Conservation (phyloP, 208 protist genomes). For the Polymyxa betae region DNA sequence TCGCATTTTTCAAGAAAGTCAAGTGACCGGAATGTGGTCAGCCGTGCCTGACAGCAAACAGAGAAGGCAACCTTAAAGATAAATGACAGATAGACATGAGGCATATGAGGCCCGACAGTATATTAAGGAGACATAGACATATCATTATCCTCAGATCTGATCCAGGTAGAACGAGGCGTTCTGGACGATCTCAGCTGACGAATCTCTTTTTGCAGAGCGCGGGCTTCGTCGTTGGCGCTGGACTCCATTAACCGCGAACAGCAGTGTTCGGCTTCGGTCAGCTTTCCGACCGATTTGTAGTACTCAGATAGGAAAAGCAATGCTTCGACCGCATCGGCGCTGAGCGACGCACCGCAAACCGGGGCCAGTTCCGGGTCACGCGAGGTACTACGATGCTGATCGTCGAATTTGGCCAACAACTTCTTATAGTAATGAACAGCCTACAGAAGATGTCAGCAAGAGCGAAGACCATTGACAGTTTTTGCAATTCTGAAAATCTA, state of each 20-base stretch:
- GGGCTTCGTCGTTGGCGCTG: background rate
- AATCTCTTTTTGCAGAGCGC: conserved; percentile 10
- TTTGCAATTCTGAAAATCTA: too few relatives aligned
- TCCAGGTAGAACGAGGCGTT: background rate
- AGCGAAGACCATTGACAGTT: too few relatives aligned
- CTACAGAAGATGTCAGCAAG: background rate
- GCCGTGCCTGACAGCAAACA: too few relatives aligned
- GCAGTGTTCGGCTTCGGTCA: conserved; percentile 5
- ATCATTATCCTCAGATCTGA: background rate
- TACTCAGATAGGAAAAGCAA: conserved; percentile 3
- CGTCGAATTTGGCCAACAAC: background rate
- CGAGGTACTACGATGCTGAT: background rate
- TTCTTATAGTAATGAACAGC: conserved; percentile 34
- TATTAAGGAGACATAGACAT: conserved; percentile 43
- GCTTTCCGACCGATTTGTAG: background rate
- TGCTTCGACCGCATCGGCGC: background rate
- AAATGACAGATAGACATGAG: too few relatives aligned
- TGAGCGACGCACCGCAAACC: background rate
- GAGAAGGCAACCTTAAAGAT: too few relatives aligned
- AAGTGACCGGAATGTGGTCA: too few relatives aligned
- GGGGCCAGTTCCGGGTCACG: background rate
- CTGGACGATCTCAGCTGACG: conserved; percentile 6
- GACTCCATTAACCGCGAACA: conserved; percentile 3
- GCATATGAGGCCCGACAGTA: too few relatives aligned
- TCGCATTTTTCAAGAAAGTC: too few relatives aligned